A percentile compares a stretch with the other conserved stretches of the same genome.
Evolutionary conservation across 805 yeast genomes (phyloP).

Genomic region (Cyberlindnera xylosilytica): DNA sequence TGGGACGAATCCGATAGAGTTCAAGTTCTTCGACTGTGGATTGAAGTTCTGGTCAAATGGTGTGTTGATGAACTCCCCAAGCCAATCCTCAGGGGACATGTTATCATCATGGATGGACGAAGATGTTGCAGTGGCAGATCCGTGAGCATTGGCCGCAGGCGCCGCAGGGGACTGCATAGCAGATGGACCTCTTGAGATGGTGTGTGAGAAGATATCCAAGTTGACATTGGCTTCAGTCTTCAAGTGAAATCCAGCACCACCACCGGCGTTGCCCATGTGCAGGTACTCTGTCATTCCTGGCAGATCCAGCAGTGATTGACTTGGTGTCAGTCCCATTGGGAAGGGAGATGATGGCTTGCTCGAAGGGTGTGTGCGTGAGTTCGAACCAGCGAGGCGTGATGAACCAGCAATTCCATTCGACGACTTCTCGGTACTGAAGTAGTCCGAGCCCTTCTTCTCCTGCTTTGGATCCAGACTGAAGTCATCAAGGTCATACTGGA

Average conservation of each 20-base stretch:
- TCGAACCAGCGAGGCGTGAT: not conserved
- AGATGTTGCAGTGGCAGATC: slow-evolving; percentile 16
- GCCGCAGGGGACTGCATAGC: slow-evolving; percentile 13
- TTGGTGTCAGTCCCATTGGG: slow-evolving; percentile 25
- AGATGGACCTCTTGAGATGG: slow-evolving; percentile 3
- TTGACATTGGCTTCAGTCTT: slow-evolving; percentile 11
- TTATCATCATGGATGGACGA: slow-evolving; percentile 21
- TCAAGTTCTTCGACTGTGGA: slow-evolving; percentile 39
- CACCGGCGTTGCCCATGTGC: slow-evolving; percentile 38
- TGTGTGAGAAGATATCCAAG: slow-evolving; percentile 20
- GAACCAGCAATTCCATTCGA: not conserved
- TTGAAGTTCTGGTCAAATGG: slow-evolving; percentile 58
- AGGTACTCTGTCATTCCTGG: slow-evolving; percentile 38
- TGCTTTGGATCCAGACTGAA: slow-evolving; percentile 22
- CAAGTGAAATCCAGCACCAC: slow-evolving; percentile 37
- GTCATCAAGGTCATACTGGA: slow-evolving; percentile 27
- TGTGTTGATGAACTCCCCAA: slow-evolving; percentile 64
- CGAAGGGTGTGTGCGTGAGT: not conserved
- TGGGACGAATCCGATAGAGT: slow-evolving; percentile 54
- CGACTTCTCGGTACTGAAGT: slow-evolving; percentile 8
- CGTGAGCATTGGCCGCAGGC: slow-evolving; percentile 4
- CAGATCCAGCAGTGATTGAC: slow-evolving; percentile 29
- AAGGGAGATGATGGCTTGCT: slow-evolving; percentile 21
- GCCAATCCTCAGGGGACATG: slow-evolving; percentile 52
- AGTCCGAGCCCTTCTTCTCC: slow-evolving; percentile 10